Base-by-base conservation (phyloP, 495 filamentous ascomycete genomes). In the Neurospora sp. region DNA sequence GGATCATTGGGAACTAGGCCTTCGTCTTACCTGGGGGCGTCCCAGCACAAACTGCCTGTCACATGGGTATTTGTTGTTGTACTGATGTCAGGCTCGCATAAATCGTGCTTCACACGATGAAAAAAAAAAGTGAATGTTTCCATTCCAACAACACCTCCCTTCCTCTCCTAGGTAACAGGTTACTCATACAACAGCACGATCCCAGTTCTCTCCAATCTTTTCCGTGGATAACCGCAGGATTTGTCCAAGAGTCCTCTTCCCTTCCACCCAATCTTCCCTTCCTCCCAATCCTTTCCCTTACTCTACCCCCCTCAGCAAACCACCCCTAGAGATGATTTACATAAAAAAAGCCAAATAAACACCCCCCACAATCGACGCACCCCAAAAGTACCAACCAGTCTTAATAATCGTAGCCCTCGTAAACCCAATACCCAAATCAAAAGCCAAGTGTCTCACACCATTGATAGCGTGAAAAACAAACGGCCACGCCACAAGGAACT, bases 391-490 rank as follows among this genome's bases (percentile, higher is more conserved):
- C 88, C 91, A 96, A 72, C 94, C 95, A 4, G 88, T 90, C 83
- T 87, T 86, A 75, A 92, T 88, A 74, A 98, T 93, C 75, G 85
- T 83, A 78, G 87, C 84, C 81, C 95, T 93, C 76, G 81, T 85
- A 73, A 97, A 89, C 49, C 88, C 87, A 71, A 84, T 81, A 44
- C 91, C 92, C 70, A 90, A 81, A 87, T 99, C 96, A 92, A 93
- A 97, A 39, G 87, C 75, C 83, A 99, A 86, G 87, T 98, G 96
- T 79, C 94, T 89, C n/a, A 96, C 72, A 35, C 96, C 96, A 84
- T 97, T 98, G 76, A 94, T 80, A 74, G 82, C 82, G 84, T 99
- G 96, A 85, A 90, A 98, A 41, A 90, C 90, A 83, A 99, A 97
- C 23, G 95, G 95, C 82, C 92, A 87, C 49, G 93, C 93, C 41